Conservation (phyloP, 2,329 filamentous ascomycete genomes). For the Dactylellina leptospora region DNA sequence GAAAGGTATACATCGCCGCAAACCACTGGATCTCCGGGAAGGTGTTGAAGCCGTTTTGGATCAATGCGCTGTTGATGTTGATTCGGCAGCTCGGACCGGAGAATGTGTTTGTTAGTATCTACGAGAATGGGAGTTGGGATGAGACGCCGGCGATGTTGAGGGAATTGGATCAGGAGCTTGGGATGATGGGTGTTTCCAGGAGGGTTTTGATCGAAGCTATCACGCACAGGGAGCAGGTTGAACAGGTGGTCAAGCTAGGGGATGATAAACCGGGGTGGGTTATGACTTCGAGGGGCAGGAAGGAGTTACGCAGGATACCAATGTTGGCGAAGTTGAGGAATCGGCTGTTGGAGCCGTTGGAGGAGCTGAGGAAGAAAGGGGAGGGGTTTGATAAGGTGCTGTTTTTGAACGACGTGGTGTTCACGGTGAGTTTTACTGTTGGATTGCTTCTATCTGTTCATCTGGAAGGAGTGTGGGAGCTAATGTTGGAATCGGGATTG, state of each 20-base stretch:
- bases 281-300: conserved; percentile 65
- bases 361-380: conserved; percentile 61
- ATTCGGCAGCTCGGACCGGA: conserved; percentile 68
- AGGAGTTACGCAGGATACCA: conserved; percentile 72
- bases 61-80: conserved; percentile 68
- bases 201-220: conserved; percentile 68
- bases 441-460: neutral
- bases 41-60: conserved; percentile 72
- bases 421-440: conserved; percentile 63
- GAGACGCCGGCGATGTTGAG: conserved; percentile 71
- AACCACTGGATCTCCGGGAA: conserved; percentile 74
- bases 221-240: conserved; percentile 68
- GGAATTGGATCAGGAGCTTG: conserved; percentile 68
- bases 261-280: conserved; percentile 69
- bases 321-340: conserved; percentile 74
- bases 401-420: conserved; percentile 72
- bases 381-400: conserved; percentile 68
- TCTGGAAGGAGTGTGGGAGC: neutral
- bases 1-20: conserved; percentile 70
- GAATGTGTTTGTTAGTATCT: conserved; percentile 74
- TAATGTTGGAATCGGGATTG: neutral
- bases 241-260: conserved; percentile 58
- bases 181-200: conserved; percentile 65
- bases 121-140: conserved; percentile 76
- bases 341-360: conserved; percentile 69